phyloP scores from a whole-genome alignment of 371 early-diverging fungal genomes.

The Mucor irregularis region DNA sequence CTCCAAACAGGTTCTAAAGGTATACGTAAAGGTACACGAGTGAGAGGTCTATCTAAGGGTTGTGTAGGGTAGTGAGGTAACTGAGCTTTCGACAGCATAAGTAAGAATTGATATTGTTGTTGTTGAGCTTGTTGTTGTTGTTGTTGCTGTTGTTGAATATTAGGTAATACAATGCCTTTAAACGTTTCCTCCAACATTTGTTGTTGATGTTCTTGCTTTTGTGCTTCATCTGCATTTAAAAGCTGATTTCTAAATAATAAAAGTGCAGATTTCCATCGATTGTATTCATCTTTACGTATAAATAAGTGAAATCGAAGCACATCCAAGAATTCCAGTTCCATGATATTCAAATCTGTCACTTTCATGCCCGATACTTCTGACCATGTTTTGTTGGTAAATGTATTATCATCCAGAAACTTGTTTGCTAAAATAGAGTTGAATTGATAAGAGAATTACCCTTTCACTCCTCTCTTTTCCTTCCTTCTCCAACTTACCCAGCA shows the following conservation, averaged over 20 bases:
- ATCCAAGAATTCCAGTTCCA: conserved; percentile 72
- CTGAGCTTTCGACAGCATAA: conserved; percentile 27
- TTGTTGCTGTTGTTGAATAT: conserved; percentile 27
- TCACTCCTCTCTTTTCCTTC: too few species aligned
- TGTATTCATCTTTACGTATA: conserved; percentile 61
- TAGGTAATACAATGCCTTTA: conserved; percentile 37
- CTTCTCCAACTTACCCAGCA: conserved; percentile 46
- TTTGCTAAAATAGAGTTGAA: conserved; percentile 43
- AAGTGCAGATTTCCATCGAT: conserved; percentile 39
- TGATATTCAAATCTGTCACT: conserved; percentile 64
- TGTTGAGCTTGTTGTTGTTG: conserved; percentile 36
- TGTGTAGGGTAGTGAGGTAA: conserved; percentile 29
- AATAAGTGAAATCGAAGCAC: conserved; percentile 60
- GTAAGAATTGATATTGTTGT: conserved; percentile 27
- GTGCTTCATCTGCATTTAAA: conserved; percentile 30
- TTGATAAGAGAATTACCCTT: not conserved
- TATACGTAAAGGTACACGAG: conserved; percentile 29
- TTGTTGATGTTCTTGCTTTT: conserved; percentile 45
- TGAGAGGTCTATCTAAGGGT: conserved; percentile 20
- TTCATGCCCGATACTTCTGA: conserved; percentile 69
- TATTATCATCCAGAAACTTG: conserved; percentile 71
- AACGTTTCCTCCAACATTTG: conserved; percentile 42
- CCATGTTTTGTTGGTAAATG: conserved; percentile 74
- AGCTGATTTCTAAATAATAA: conserved; percentile 41
- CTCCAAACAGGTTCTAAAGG: conserved; percentile 29